phyloP scores from a whole-genome alignment of 257 asterid genomes.

The Jacaranda copaia region DNA sequence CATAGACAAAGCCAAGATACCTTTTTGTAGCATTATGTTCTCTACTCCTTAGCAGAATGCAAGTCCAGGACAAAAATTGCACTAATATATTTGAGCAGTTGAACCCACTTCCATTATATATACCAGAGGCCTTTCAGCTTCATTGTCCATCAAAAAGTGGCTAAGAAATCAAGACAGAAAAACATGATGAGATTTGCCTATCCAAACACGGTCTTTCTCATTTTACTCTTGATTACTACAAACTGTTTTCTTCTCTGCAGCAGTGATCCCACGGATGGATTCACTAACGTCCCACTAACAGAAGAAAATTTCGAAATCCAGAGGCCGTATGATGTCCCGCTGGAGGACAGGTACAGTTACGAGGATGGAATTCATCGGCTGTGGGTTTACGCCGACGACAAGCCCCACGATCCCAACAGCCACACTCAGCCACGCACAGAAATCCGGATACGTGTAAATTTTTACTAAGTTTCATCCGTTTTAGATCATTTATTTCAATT shows the following conservation, averaged over 20 bases:
- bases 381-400: constrained; percentile 49
- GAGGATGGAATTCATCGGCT: constrained; percentile 44
- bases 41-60: background rate
- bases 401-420: constrained; percentile 44
- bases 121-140: background rate
- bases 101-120: background rate
- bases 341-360: constrained; percentile 41
- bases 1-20: background rate
- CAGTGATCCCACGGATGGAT: constrained; percentile 49
- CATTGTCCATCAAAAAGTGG: background rate
- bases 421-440: constrained; percentile 50
- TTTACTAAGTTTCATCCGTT: too few relatives aligned
- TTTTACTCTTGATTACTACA: constrained; percentile 2
- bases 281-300: constrained; percentile 39
- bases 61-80: background rate
- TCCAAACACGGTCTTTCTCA: background rate
- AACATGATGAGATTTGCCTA: background rate
- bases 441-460: constrained; percentile 36
- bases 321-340: constrained; percentile 46
- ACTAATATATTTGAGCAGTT: constrained; percentile 3
- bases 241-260: background rate
- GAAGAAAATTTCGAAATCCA: constrained; percentile 42
- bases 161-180: background rate
- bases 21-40: background rate
- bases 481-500: too few relatives aligned